Conservation (phyloP, 176 grass and related monocot species). For the Zoysia pacifica region DNA sequence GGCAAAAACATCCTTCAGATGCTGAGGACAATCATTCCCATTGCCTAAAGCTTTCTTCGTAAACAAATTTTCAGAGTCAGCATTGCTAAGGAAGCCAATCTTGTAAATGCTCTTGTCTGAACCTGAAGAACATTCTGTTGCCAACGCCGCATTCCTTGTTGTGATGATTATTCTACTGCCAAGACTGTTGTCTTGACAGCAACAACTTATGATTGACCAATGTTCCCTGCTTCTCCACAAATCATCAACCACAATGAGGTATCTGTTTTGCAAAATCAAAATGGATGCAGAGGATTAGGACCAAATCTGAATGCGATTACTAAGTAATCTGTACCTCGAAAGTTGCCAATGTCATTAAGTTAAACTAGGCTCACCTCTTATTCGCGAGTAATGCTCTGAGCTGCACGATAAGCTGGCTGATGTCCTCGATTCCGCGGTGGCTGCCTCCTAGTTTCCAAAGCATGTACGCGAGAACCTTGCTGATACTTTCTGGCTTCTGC, state of each 20-base stretch:
- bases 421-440: neutral
- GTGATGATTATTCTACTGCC: conserved; percentile 39
- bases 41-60: neutral
- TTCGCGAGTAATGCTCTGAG: neutral
- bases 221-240: conserved; percentile 32
- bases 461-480: conserved; percentile 4
- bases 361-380: neutral
- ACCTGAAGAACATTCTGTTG: neutral
- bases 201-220: neutral
- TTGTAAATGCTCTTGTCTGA: neutral
- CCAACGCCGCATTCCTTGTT: conserved; percentile 35
- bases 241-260: conserved; percentile 46
- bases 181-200: conserved; percentile 13
- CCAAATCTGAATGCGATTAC: neutral
- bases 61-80: conserved; percentile 30
- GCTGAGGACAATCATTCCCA: conserved; percentile 2
- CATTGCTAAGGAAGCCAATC: conserved; percentile 6
- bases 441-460: neutral
- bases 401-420: neutral
- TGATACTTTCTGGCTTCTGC: neutral
- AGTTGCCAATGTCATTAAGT: neutral
- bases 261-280: conserved; percentile 20
- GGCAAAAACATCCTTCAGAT: conserved; percentile 17
- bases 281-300: neutral
- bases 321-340: neutral